Conservation (phyloP, 345 rosid species). For the Eutrema japonicum region DNA sequence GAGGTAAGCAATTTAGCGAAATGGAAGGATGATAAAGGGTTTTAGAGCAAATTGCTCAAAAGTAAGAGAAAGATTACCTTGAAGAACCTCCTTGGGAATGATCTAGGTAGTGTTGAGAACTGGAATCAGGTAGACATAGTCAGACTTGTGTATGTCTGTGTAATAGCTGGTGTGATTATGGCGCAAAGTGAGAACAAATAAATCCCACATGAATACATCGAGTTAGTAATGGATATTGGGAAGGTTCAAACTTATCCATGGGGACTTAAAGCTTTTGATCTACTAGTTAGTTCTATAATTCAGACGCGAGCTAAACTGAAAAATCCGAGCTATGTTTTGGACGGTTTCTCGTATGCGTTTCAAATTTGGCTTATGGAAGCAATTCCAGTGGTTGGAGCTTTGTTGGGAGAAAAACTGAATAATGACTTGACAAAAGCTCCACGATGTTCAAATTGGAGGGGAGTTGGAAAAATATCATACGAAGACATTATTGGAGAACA, state of each 20-base stretch:
- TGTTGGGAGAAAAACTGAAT: not conserved
- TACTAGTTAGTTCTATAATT: no score
- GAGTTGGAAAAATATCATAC: not conserved
- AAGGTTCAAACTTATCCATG: not conserved
- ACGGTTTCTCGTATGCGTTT: not conserved
- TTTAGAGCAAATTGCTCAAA: no score
- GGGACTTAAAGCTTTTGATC: not conserved
- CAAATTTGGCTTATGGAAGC: not conserved
- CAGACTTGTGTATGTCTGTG: no score
- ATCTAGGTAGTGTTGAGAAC: no score
- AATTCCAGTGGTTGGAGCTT: not conserved
- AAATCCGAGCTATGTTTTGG: not conserved
- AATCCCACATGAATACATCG: not conserved
- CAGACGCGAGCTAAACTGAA: no score
- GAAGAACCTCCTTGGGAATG: no score
- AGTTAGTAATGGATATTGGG: not conserved
- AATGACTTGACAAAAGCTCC: not conserved
- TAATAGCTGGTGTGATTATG: no score
- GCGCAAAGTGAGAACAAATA: no score
- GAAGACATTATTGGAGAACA: not conserved
- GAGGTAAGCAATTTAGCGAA: no score
- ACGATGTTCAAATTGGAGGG: not conserved
- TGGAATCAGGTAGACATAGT: no score
- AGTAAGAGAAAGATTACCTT: no score
- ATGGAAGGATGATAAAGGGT: no score